Evolutionary conservation across 2,329 filamentous ascomycete genomes (phyloP).

Genomic region (Tolypocladium capitatum): DNA sequence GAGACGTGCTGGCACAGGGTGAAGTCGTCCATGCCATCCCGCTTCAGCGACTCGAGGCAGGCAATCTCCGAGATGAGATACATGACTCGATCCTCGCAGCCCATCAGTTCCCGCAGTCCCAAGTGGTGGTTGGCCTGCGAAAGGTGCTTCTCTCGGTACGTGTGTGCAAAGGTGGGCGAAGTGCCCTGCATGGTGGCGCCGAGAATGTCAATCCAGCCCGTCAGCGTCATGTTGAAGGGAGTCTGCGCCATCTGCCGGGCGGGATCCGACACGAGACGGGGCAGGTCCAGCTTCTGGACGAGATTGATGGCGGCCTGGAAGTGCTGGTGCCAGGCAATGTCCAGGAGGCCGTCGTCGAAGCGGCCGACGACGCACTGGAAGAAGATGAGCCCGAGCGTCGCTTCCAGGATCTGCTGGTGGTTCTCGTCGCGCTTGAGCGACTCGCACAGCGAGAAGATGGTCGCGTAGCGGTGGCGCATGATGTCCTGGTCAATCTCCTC

Average conservation of each 20-base stretch:
- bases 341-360: conserved; percentile 69
- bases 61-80: conserved; percentile 96
- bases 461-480: conserved; percentile 79
- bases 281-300: conserved; percentile 73
- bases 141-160: conserved; percentile 90
- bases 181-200: conserved; percentile 83
- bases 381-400: conserved; percentile 88
- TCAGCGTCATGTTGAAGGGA: conserved; percentile 90
- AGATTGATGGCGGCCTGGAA: conserved; percentile 83
- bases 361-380: conserved; percentile 88
- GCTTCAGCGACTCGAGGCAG: conserved; percentile 82
- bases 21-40: conserved; percentile 70
- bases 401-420: conserved; percentile 81
- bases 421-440: conserved; percentile 68
- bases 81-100: conserved; percentile 94
- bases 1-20: conserved; percentile 80
- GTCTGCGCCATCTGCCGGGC: conserved; percentile 41
- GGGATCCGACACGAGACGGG: conserved; percentile 49
- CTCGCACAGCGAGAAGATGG: conserved; percentile 74
- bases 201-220: conserved; percentile 93
- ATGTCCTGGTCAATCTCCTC: conserved; percentile 82
- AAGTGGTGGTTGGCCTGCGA: conserved; percentile 46
- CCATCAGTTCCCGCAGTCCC: conserved; percentile 87
- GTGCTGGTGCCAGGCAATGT: conserved; percentile 95
- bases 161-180: conserved; percentile 79